Base-by-base conservation (phyloP, 2,329 filamentous ascomycete species). In the Ceratocystis harringtonii region DNA sequence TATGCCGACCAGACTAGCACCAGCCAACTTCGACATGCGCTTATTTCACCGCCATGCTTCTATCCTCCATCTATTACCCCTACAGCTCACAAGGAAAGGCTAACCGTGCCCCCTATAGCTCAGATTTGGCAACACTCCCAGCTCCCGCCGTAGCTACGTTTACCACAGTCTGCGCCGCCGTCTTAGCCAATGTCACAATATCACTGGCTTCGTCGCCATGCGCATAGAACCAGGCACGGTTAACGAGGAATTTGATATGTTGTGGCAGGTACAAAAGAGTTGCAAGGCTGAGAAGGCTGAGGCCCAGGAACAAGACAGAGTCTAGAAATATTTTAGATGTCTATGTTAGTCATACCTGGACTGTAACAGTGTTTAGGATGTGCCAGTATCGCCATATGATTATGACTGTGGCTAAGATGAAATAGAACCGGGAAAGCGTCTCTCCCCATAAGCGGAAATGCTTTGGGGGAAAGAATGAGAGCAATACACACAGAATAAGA, bases 211-310 rank as follows among this genome's bases (percentile, higher is more conserved):
- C 81, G 73, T 96, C 91, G 70, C 94, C 94, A 69, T 87, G 86
- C 75, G 90, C 89, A 80, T 99, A 99, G 80, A 96, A 99, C 84
- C 90, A 95, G 64, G 90, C 86, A 73, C 92, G 88, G 73, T 85
- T 84, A 72, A 87, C 83, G 71, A 99, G 86, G 73, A 90, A 87
- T 72, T 84, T 81, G 72, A 97, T 78, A 78, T 97, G 92, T 72
- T 95, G 88, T 10, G 94, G 94, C 19, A 99, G 89, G 80, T 99
- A 99, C 69, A 97, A 85, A 69, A 89, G 87, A 64, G 86, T 86
- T 70, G 91, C 94, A 73, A 95, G 91, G 71, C 89, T 81, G 72
- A 94, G 85, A 77, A 97, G 86, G 72, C 88, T 87, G 75, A 90
- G 81, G 73, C 96, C 86, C 71, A 96, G 86, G 80, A 99, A 94